Evolutionary conservation across 768 basidiomycete genomes (phyloP), one percentile per base, ranked within the genome.

Genomic region (Boletus speciosus): DNA sequence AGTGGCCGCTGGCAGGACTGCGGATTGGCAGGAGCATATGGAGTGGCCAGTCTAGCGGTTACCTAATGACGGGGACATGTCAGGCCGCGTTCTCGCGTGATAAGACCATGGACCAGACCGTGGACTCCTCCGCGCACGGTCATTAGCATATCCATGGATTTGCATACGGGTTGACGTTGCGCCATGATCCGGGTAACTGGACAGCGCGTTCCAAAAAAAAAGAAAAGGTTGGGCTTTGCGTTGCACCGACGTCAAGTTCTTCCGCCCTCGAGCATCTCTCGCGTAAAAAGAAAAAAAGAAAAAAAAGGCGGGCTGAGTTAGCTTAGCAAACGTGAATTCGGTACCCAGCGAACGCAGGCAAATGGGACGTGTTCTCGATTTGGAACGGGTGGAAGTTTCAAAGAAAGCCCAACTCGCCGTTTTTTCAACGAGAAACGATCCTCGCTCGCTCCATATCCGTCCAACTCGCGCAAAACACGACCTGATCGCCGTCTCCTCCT

Each of bases 141-240:
- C 19, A 21, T 14, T 19, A 39, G 19, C 29, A 2, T 16, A 11
- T 43, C 6, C 25, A 29, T 4, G 5, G 45, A 46, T 46, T 46
- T 46, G 4, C 44, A 19, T 31, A 10, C 31, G 31, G 31, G 29
- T 31, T 19, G 43, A 21, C 21, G 31, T 56, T 35, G 64, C 66
- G 66, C 66, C 66, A 41, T 55, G 43, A 63, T 52, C 66, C 66
- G 51, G 66, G 66, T 29, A 66, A 58, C 52, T 36, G 40, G 32
- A 44, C 9, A 32, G 10, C 31, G 0, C 31, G 31, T 11, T 32
- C 10, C 31, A 9, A 32, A 32, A 4, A 32, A 32, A 32, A 32
- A 9, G 0, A 29, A 29, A 25, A 29, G 29, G 8, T 29, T 29
- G 29, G 6, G 29, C 29, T 9, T 9, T 29, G 29, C 29, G 7